phyloP scores from a whole-genome alignment of 2,329 filamentous ascomycete species.

The Penicillium psychrosexuale region DNA sequence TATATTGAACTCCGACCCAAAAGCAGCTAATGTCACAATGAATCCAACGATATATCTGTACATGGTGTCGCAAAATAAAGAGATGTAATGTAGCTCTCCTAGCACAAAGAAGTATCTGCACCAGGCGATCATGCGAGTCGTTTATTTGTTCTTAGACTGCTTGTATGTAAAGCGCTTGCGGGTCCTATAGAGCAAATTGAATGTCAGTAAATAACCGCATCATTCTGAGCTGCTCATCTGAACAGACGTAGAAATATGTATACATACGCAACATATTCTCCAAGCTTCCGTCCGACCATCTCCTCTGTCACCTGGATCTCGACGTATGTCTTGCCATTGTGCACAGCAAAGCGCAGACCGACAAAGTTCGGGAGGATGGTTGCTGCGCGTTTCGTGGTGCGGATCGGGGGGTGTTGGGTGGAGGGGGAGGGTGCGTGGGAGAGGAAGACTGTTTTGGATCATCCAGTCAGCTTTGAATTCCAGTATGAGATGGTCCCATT shows the following conservation, averaged over 20 bases:
- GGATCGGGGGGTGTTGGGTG: conserved; percentile 69
- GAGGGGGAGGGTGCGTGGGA: conserved; percentile 47
- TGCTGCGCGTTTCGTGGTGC: conserved; percentile 80
- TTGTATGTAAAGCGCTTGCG: conserved; percentile 67
- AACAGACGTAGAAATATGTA: neutral
- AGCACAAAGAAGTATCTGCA: neutral
- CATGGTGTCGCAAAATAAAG: conserved; percentile 14
- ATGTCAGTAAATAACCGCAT: neutral
- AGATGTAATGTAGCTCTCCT: conserved; percentile 3
- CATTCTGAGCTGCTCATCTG: neutral
- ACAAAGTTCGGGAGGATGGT: conserved; percentile 93
- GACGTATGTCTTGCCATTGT: conserved; percentile 85
- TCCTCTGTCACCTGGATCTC: conserved; percentile 85
- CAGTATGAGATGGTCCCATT: neutral
- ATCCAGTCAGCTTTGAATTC: conserved; percentile 2
- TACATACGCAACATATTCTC: conserved; percentile 84
- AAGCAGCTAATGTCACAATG: conserved; percentile 22
- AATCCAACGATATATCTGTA: conserved; percentile 25
- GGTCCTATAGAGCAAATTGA: conserved; percentile 49
- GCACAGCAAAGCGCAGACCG: conserved; percentile 80
- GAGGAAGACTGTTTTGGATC: conserved; percentile 33
- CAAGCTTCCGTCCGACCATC: conserved; percentile 94
- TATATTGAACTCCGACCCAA: conserved; percentile 25
- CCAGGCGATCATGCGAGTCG: neutral
- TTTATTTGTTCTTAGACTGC: conserved; percentile 67